Conservation (phyloP, 129 eudicot species). For the Tagetes erecta region DNA sequence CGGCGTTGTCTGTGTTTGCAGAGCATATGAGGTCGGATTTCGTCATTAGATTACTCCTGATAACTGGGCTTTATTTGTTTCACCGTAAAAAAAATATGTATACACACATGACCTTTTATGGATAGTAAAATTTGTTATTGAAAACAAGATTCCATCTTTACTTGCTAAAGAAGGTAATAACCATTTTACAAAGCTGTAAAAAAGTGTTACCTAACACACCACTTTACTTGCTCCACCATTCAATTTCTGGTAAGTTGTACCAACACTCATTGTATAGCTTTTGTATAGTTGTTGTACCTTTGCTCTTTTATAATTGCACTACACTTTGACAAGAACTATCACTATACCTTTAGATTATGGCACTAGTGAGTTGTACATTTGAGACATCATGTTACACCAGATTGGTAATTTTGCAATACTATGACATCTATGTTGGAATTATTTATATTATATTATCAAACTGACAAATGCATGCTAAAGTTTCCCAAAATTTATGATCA, state of each 20-base stretch:
- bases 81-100: too few species aligned
- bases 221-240: slow-evolving; percentile 27
- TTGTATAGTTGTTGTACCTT: slow-evolving; percentile 36
- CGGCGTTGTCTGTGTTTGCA: too few species aligned
- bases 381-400: slow-evolving; percentile 34
- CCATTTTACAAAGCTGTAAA: slow-evolving; percentile 29
- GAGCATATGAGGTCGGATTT: too few species aligned
- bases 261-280: slow-evolving; percentile 32
- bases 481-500: neutral
- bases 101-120: neutral
- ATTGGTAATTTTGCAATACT: slow-evolving; percentile 17
- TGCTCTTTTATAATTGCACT: slow-evolving; percentile 35
- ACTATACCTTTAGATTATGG: slow-evolving; percentile 25
- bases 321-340: slow-evolving; percentile 37
- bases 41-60: too few species aligned
- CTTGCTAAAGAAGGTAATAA: slow-evolving; percentile 25
- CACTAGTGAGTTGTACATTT: slow-evolving; percentile 35
- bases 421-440: slow-evolving; percentile 21
- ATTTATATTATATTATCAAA: slow-evolving; percentile 7
- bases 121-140: neutral
- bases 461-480: slow-evolving; percentile 16
- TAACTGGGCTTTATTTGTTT: too few species aligned
- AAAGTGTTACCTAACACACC: slow-evolving; percentile 29
- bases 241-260: slow-evolving; percentile 34
- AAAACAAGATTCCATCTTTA: slow-evolving; percentile 5